These are phyloP conservation scores for Diaporthe batatas DNA, from an alignment of 2,329 filamentous ascomycete genomes.

Conservation along the genomic window DNA sequence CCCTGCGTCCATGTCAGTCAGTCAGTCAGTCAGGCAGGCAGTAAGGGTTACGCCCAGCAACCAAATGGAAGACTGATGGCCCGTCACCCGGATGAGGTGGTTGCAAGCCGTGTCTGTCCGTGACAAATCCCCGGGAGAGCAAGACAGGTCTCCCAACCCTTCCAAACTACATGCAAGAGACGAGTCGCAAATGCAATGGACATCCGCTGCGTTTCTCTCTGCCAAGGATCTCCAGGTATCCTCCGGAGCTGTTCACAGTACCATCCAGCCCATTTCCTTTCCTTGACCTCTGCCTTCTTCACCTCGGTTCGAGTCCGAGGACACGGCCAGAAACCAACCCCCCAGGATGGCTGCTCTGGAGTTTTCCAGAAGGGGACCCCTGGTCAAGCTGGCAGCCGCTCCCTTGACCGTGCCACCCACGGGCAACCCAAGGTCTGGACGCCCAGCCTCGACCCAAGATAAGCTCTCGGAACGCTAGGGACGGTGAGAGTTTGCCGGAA, in stretches of 20 bases:
- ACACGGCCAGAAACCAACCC: background rate
- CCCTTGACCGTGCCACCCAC: conserved; percentile 14
- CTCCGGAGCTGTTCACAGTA: background rate
- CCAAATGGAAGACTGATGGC: too few species aligned
- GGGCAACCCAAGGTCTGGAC: background rate
- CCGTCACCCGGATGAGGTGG: conserved; percentile 1
- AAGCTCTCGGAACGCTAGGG: conserved; percentile 28
- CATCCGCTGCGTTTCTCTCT: background rate
- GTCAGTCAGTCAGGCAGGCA: background rate
- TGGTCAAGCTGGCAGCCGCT: conserved; percentile 15
- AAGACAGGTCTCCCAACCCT: background rate
- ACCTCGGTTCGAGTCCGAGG: conserved; percentile 19
- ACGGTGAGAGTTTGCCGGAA: conserved; percentile 18
- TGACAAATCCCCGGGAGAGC: background rate
- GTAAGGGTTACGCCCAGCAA: background rate
- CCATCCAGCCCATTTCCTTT: background rate
- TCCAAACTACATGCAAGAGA: background rate
- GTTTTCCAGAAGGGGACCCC: conserved; percentile 20
- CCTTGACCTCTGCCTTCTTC: background rate
- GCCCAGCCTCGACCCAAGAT: conserved; percentile 21
- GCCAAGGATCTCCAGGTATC: background rate
- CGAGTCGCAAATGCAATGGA: background rate
- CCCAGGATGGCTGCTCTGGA: background rate
- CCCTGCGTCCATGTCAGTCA: background rate
- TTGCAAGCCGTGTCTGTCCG: conserved; percentile 10